phyloP scores from a whole-genome alignment of 2,329 filamentous ascomycete genomes.

The Fusarium sp. region DNA sequence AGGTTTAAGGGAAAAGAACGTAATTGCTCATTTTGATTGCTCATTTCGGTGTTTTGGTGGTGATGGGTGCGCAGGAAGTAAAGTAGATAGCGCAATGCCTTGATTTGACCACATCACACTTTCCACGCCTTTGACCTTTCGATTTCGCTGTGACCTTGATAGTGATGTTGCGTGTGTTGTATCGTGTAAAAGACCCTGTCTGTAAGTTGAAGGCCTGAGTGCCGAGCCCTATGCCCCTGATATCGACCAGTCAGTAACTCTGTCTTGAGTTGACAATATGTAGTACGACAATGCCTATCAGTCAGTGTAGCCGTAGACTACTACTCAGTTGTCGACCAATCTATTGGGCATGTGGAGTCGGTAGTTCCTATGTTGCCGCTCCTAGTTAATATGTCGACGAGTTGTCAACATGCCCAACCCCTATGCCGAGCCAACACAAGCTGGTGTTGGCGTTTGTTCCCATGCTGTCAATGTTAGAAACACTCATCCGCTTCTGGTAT shows the following conservation, averaged over 20 bases:
- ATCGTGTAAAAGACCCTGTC: neutral
- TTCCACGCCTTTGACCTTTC: no score
- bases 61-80: constrained; percentile 44
- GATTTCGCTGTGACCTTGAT: neutral
- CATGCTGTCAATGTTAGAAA: neutral
- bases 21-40: constrained; percentile 44
- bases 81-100: constrained; percentile 48
- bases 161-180: neutral
- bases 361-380: neutral
- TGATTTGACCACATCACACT: constrained; percentile 25
- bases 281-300: neutral
- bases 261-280: neutral
- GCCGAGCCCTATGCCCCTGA: neutral
- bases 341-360: neutral
- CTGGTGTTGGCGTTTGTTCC: neutral
- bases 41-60: constrained; percentile 47
- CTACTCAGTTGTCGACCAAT: neutral
- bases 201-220: neutral
- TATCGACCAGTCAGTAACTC: neutral
- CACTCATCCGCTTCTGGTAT: neutral
- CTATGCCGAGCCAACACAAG: neutral
- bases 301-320: no score
- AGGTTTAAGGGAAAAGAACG: constrained; percentile 43
- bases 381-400: neutral
- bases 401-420: neutral